Evolutionary conservation across 75 land plant genomes (phyloP).

Genomic region (Selaginella moellendorffii): DNA sequence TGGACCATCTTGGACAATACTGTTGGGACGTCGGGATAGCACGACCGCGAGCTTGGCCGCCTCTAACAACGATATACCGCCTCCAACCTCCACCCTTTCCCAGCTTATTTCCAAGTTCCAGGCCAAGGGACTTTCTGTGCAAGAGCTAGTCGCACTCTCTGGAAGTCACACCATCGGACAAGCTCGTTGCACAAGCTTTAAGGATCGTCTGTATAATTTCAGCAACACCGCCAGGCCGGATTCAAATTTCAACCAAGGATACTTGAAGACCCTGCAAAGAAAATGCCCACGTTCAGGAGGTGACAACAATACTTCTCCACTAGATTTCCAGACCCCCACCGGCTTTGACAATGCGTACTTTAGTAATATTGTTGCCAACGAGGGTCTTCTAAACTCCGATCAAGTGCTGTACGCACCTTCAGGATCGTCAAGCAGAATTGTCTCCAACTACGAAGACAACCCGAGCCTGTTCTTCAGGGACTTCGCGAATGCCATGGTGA

Average conservation of each 20-base stretch:
- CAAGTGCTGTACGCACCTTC: slow-evolving; percentile 33
- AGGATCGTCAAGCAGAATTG: not conserved
- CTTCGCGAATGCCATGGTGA: slow-evolving; percentile 15
- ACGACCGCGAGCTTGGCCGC: not conserved
- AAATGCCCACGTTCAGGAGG: slow-evolving; percentile 8
- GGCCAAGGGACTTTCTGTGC: too few relatives aligned
- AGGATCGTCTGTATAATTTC: slow-evolving; percentile 18
- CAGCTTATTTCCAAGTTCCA: slow-evolving; percentile 5
- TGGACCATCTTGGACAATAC: slow-evolving; percentile 7
- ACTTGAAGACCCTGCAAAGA: not conserved
- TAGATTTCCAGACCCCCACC: slow-evolving; percentile 10
- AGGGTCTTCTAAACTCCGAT: slow-evolving; percentile 44
- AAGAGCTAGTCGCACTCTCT: slow-evolving; percentile 1
- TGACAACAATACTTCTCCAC: not conserved
- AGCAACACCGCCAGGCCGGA: not conserved
- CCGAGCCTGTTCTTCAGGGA: not conserved
- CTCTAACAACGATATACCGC: too few relatives aligned
- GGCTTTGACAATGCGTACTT: slow-evolving; percentile 23
- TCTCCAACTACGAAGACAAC: slow-evolving; percentile 4
- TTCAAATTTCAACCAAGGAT: slow-evolving; percentile 7
- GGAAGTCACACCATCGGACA: too few relatives aligned
- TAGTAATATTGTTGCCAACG: slow-evolving; percentile 28
- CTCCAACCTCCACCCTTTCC: not conserved
- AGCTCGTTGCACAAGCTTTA: slow-evolving; percentile 61
- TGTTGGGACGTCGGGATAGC: not conserved